These are phyloP conservation scores for Verticillium longisporum DNA, from an alignment of 2,329 filamentous ascomycete species.

Conservation along the genomic window DNA sequence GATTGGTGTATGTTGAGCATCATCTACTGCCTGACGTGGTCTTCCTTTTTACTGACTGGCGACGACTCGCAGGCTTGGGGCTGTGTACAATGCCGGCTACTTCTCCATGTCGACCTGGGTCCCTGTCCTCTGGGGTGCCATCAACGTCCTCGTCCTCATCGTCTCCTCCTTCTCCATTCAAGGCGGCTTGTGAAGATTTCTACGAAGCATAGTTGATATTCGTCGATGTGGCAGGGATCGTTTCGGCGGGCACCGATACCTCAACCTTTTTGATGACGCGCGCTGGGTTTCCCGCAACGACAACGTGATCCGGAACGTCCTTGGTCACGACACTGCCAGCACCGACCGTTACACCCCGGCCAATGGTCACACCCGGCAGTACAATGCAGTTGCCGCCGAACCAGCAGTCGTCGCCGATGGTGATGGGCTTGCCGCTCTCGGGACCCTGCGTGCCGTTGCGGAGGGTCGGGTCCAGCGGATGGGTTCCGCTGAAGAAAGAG, in stretches of 20 bases:
- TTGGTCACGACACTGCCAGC: constrained; percentile 82
- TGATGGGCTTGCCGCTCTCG: constrained; percentile 66
- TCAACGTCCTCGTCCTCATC: constrained; percentile 76
- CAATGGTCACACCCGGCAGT: constrained; percentile 71
- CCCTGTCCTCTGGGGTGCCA: constrained; percentile 79
- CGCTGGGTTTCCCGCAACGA: constrained; percentile 63
- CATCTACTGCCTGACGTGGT: constrained; percentile 6
- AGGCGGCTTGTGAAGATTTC: constrained; percentile 61
- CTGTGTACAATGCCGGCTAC: constrained; percentile 73
- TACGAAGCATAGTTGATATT: constrained; percentile 40
- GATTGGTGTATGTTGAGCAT: constrained; percentile 59
- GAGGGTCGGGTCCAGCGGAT: constrained; percentile 68
- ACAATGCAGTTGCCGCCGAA: constrained; percentile 66
- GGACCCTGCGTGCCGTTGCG: constrained; percentile 71
- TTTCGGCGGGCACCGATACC: constrained; percentile 15
- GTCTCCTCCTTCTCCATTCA: constrained; percentile 91
- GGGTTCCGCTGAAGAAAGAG: constrained; percentile 65
- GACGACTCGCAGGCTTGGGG: constrained; percentile 56
- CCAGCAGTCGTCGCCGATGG: constrained; percentile 77
- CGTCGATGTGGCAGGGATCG: constrained; percentile 1
- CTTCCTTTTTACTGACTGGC: constrained; percentile 7
- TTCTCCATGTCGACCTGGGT: constrained; percentile 95
- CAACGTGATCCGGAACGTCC: constrained; percentile 56
- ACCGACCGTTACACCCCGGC: constrained; percentile 65
- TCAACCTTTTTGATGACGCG: constrained; percentile 41